Conservation (phyloP, 768 basidiomycete species). For the Phlebiopsis gigantea region DNA sequence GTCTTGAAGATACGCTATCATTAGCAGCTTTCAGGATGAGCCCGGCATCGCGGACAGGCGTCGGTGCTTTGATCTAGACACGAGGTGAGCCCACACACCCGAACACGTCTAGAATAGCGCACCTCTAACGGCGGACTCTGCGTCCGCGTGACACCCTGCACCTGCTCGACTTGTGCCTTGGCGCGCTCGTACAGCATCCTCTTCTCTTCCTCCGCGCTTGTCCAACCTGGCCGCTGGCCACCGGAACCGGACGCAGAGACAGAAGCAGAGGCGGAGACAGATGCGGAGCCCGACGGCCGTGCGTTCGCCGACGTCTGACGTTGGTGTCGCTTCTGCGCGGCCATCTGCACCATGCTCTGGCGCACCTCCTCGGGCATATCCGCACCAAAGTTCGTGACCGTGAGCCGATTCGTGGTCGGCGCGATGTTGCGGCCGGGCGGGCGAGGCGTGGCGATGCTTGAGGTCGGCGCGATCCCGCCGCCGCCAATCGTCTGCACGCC, state of each 20-base stretch:
- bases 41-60: slow-evolving; percentile 11
- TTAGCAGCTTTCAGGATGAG: slow-evolving; percentile 4
- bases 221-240: slow-evolving; percentile 13
- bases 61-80: slow-evolving; percentile 5
- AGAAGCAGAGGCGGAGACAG: no score
- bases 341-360: slow-evolving; percentile 3
- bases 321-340: slow-evolving; percentile 1
- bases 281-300: not conserved
- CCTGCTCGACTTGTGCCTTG: slow-evolving; percentile 31
- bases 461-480: not conserved
- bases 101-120: slow-evolving; percentile 1
- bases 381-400: slow-evolving; percentile 15
- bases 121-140: slow-evolving; percentile 20
- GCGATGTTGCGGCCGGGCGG: slow-evolving; percentile 1
- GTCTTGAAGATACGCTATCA: not conserved
- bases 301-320: not conserved
- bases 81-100: not conserved
- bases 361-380: slow-evolving; percentile 16
- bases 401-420: slow-evolving; percentile 5
- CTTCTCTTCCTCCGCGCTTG: slow-evolving; percentile 44
- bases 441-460: slow-evolving; percentile 4
- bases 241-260: no score
- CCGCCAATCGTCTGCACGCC: slow-evolving; percentile 22
- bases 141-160: slow-evolving; percentile 30
- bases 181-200: slow-evolving; percentile 34